phyloP scores from a whole-genome alignment of 306 rosid genomes.

The Dicorynia guianensis region DNA sequence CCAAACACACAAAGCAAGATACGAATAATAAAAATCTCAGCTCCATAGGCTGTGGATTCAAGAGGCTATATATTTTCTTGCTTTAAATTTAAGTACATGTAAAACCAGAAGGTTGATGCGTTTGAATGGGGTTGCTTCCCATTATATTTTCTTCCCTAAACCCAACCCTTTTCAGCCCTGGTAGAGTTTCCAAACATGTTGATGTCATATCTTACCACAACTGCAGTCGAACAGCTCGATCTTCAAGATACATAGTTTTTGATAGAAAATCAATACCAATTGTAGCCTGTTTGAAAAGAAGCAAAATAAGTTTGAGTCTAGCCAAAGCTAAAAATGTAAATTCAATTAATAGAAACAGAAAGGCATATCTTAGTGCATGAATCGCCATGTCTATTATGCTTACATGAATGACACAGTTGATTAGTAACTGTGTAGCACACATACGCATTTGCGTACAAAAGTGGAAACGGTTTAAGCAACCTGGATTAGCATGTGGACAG shows the following conservation, averaged over 20 bases:
- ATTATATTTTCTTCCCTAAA: background rate
- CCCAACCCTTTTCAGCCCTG: background rate
- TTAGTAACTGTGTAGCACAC: background rate
- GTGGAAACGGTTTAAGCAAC: background rate
- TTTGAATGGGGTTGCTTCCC: background rate
- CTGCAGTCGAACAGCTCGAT: constrained; percentile 76
- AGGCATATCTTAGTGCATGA: constrained; percentile 5
- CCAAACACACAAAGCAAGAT: constrained; percentile 27
- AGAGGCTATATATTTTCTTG: constrained; percentile 9
- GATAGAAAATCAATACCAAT: constrained; percentile 72
- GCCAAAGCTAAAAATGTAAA: constrained; percentile 10
- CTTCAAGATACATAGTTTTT: constrained; percentile 73
- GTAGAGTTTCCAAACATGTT: constrained; percentile 25
- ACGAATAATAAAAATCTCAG: background rate
- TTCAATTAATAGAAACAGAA: constrained; percentile 21
- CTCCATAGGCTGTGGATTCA: constrained; percentile 29
- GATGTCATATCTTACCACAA: constrained; percentile 56
- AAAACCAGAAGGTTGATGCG: background rate
- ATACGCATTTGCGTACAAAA: constrained; percentile 3
- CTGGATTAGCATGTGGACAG: background rate
- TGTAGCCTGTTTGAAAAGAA: constrained; percentile 58
- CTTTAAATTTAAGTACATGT: constrained; percentile 16
- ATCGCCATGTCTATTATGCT: constrained; percentile 11
- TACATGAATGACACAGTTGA: background rate
- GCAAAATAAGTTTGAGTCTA: constrained; percentile 18